Conservation (phyloP, 2,329 filamentous ascomycete genomes). For the Cadophora sp. region DNA sequence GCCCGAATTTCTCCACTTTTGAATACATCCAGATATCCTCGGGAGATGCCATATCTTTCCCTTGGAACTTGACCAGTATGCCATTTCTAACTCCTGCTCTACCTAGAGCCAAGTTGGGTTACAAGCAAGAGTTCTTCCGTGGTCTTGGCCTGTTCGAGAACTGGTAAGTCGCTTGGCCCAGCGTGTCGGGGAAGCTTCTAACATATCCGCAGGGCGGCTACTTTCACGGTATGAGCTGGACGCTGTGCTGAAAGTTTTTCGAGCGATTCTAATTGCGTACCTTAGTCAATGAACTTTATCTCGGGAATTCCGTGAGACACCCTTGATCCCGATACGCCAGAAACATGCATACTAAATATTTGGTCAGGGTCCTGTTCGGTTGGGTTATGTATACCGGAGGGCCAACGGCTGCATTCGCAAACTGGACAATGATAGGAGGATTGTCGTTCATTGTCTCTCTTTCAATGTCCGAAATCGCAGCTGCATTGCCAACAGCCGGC, state of each 20-base stretch:
- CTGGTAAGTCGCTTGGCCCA: conserved; percentile 33
- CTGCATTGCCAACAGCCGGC: conserved; percentile 48
- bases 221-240: conserved; percentile 39
- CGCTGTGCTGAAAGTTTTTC: no score
- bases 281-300: conserved; percentile 47
- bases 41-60: no score
- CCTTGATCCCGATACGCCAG: no score
- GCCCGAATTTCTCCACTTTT: no score
- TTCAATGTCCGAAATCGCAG: conserved; percentile 49
- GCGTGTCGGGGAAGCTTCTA: background rate
- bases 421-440: conserved; percentile 50
- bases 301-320: conserved; percentile 41
- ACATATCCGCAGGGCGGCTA: conserved; percentile 39
- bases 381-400: conserved; percentile 50
- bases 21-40: no score
- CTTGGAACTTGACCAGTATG: no score
- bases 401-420: conserved; percentile 48
- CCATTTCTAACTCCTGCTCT: no score
- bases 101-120: conserved; percentile 42
- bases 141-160: conserved; percentile 49
- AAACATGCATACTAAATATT: conserved; percentile 29
- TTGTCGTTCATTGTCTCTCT: conserved; percentile 47
- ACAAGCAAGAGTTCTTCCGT: conserved; percentile 47
- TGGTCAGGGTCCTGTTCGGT: conserved; percentile 45
- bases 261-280: no score